A percentile compares a stretch with the other conserved stretches of the same genome.
Conservation (phyloP, 2,329 filamentous ascomycete genomes). For the Talaromyces sp. region DNA sequence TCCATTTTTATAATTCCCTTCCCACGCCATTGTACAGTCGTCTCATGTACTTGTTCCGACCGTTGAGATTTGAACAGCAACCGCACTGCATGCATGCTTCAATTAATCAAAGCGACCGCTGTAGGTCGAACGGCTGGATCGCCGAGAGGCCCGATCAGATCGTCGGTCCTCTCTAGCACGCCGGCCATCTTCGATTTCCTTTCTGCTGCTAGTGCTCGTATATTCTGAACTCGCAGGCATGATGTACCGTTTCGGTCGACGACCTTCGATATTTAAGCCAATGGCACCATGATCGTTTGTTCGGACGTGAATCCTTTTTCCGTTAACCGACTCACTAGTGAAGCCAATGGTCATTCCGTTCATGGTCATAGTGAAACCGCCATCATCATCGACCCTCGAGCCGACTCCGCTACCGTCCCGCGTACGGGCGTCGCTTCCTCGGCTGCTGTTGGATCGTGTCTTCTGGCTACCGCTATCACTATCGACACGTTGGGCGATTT, state of each 20-base stretch:
- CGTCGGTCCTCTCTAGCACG: constrained; percentile 33
- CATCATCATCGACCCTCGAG: constrained; percentile 34
- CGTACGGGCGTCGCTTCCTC: constrained; percentile 36
- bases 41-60: not conserved
- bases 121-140: constrained; percentile 39
- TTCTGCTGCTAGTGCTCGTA: constrained; percentile 28
- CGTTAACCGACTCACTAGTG: constrained; percentile 33
- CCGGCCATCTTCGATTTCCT: constrained; percentile 33
- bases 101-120: constrained; percentile 26
- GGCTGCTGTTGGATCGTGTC: constrained; percentile 41
- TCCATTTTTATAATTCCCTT: not conserved
- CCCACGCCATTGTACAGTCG: not conserved
- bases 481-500: constrained; percentile 27
- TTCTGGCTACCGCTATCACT: constrained; percentile 43
- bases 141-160: constrained; percentile 37
- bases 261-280: constrained; percentile 39
- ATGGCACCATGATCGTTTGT: constrained; percentile 37
- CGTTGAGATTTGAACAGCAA: not conserved
- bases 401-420: constrained; percentile 32
- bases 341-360: constrained; percentile 41
- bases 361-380: constrained; percentile 39
- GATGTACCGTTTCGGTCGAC: constrained; percentile 37
- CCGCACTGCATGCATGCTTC: not conserved
- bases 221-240: constrained; percentile 33
- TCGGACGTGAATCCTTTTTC: constrained; percentile 39